phyloP scores from a whole-genome alignment of 257 asterid genomes.

The Osmanthus fragrans region DNA sequence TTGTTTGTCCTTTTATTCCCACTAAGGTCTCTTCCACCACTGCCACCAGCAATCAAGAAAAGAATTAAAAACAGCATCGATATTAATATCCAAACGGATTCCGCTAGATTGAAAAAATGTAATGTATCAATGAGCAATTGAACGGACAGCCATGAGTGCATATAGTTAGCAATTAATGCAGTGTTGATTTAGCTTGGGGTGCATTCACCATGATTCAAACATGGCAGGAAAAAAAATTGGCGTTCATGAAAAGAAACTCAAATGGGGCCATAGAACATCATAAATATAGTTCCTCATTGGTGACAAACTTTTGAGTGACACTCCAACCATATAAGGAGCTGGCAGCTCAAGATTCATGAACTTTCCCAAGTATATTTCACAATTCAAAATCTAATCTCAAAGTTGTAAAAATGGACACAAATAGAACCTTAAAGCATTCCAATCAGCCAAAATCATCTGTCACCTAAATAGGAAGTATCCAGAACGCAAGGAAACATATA shows the following conservation, averaged over 20 bases:
- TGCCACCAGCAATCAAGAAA: constrained; percentile 42
- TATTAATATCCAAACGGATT: too few relatives aligned
- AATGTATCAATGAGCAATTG: not conserved
- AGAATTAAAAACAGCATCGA: not conserved
- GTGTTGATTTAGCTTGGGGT: not conserved
- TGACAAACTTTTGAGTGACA: too few relatives aligned
- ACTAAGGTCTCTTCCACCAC: constrained; percentile 92
- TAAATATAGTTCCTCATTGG: not conserved
- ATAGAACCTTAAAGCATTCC: not conserved
- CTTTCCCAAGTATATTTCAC: too few relatives aligned
- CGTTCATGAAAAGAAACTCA: too few relatives aligned
- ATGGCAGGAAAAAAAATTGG: not conserved
- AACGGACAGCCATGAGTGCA: not conserved
- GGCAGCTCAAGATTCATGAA: too few relatives aligned
- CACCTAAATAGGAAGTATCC: not conserved
- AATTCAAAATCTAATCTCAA: not conserved
- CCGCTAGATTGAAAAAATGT: not conserved
- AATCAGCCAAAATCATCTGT: constrained; percentile 17
- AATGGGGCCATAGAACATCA: not conserved
- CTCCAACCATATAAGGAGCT: not conserved
- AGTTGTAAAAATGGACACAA: not conserved
- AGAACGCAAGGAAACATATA: not conserved
- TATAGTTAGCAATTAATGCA: not conserved
- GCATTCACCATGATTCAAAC: not conserved
- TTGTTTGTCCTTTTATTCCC: constrained; percentile 90